A percentile compares a stretch with the other conserved stretches of the same genome.
Evolutionary conservation across 768 basidiomycete genomes (phyloP).

Genomic region (Sarcodon aspratus): DNA sequence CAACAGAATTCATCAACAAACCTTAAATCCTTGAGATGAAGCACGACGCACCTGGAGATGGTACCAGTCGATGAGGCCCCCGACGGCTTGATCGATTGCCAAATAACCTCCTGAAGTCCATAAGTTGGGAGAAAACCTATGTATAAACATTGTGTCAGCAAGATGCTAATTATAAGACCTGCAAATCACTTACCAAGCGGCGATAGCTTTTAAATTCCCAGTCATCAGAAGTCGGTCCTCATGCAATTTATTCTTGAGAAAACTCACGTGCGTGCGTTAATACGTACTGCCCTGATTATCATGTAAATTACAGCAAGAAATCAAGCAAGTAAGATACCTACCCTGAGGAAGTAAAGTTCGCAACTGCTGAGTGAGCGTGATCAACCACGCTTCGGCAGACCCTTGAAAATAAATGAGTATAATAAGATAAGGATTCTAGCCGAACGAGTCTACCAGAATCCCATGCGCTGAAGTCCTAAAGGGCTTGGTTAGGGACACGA

Average conservation of each 20-base stretch:
- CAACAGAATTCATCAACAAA: conserved; percentile 10
- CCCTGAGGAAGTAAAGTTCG: conserved; percentile 16
- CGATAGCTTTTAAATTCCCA: too few relatives aligned
- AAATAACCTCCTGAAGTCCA: conserved; percentile 24
- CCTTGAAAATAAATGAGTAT: conserved; percentile 16
- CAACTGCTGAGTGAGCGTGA: conserved; percentile 23
- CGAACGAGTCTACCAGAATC: conserved; percentile 21
- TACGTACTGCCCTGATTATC: too few relatives aligned
- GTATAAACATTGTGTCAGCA: too few relatives aligned
- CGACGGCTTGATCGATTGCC: conserved; percentile 24
- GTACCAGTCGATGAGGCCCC: conserved; percentile 37
- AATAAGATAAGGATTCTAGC: too few relatives aligned
- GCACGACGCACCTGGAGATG: conserved; percentile 24
- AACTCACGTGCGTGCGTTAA: too few relatives aligned
- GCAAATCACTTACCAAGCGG: too few relatives aligned
- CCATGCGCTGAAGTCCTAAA: conserved; percentile 51
- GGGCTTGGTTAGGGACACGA: neutral
- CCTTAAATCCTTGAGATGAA: neutral
- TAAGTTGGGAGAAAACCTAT: too few relatives aligned
- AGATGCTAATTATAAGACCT: too few relatives aligned
- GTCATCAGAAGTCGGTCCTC: too few relatives aligned
- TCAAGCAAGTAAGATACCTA: too few relatives aligned
- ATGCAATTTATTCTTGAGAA: too few relatives aligned
- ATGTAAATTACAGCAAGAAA: too few relatives aligned
- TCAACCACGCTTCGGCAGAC: conserved; percentile 36